These are phyloP conservation scores for Hortiboletus campestris DNA, from an alignment of 768 basidiomycete species.

Conservation along the genomic window DNA sequence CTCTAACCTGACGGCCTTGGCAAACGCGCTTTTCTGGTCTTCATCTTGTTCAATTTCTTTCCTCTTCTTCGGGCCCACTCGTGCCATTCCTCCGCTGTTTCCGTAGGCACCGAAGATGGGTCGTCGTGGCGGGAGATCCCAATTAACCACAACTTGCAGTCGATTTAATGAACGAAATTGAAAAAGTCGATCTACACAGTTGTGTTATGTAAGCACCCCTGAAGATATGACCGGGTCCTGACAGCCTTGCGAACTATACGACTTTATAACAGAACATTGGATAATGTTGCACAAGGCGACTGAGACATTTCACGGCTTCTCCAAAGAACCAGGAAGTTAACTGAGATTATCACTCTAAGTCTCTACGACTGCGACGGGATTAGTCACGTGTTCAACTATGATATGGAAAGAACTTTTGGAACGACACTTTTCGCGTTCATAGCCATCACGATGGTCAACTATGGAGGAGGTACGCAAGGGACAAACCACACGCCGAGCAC, in stretches of 20 bases:
- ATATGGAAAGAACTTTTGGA: background rate
- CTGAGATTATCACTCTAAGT: background rate
- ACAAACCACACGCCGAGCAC: background rate
- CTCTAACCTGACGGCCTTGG: constrained; percentile 51
- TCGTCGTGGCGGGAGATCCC: background rate
- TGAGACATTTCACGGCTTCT: too few species aligned
- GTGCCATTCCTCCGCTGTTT: constrained; percentile 38
- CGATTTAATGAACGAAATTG: background rate
- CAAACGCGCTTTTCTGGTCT: constrained; percentile 30
- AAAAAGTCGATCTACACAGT: constrained; percentile 11
- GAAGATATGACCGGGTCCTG: background rate
- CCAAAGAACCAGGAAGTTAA: background rate
- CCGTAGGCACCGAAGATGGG: constrained; percentile 5
- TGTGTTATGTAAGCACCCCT: constrained; percentile 18
- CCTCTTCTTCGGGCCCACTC: constrained; percentile 50
- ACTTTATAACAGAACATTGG: background rate
- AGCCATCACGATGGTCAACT: constrained; percentile 65
- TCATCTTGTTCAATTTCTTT: constrained; percentile 50
- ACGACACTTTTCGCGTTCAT: background rate
- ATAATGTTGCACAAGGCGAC: background rate
- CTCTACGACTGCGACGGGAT: too few species aligned
- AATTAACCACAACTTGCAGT: background rate
- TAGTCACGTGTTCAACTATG: constrained; percentile 10
- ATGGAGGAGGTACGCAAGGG: constrained; percentile 70
- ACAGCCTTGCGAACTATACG: background rate